Evolutionary conservation across 768 basidiomycete genomes (phyloP).

Genomic region (Holtermanniella nyarrowii): DNA sequence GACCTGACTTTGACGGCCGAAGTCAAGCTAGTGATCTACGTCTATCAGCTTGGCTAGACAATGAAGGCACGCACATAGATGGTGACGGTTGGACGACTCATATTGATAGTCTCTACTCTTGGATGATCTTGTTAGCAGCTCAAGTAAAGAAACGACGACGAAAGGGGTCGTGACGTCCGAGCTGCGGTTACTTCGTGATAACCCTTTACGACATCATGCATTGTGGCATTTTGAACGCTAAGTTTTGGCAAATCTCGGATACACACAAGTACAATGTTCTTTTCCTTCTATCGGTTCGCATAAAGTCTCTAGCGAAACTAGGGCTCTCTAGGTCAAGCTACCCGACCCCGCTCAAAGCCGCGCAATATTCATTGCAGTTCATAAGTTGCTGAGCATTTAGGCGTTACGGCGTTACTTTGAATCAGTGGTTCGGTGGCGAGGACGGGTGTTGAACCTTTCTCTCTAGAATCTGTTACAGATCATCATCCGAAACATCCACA

Average conservation of each 20-base stretch:
- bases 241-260: no score
- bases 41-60: neutral
- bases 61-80: slow-evolving; percentile 29
- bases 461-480: no score
- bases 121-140: neutral
- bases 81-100: slow-evolving; percentile 32
- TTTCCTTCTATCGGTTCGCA: no score
- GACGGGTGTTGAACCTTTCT: no score
- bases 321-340: no score
- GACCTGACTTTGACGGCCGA: slow-evolving; percentile 29
- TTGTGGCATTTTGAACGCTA: neutral
- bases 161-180: neutral
- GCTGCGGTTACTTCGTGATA: neutral
- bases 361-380: no score
- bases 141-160: no score
- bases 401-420: neutral
- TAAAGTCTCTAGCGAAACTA: no score
- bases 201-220: neutral
- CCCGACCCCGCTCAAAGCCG: no score
- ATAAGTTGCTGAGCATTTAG: no score
- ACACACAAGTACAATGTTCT: no score
- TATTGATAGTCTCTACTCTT: slow-evolving; percentile 10
- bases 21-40: slow-evolving; percentile 26
- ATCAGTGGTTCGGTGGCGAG: no score
- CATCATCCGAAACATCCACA: neutral